Evolutionary conservation across 805 yeast species (phyloP), one percentile per base, ranked within the genome.

Genomic region (Spathaspora girioi): DNA sequence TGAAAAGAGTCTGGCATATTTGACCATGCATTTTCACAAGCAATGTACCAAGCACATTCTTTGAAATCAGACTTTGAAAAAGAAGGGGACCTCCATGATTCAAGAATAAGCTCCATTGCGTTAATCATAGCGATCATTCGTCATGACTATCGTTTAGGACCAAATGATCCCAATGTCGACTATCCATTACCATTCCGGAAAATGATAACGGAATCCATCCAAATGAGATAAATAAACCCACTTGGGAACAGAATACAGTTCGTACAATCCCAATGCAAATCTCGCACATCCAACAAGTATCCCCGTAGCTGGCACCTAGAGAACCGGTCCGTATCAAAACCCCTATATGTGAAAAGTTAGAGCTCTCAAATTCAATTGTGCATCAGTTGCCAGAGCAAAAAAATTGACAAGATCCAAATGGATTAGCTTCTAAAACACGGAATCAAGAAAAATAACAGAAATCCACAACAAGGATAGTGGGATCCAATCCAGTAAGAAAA

Each of bases 91-190:
- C 78, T 79, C 76, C 86, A 81, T 82, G 82, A 74, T 64, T 69
- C 81, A 76, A 83, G 86, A 83, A 85, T 85, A 83, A 86, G 91
- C 91, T 85, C 90, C 91, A 85, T 86, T 84, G 90, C 80, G 91
- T 84, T 84, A 73, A 61, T 63, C 53, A 52, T 50, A 50, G 53
- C 58, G 64, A 66, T 59, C 82, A 84, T 80, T 82, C 83, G 88
- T 80, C 79, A 86, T 84, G 79, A 80, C 91, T 85, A 75, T 84
- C 80, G 85, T 84, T 77, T 82, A 76, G 84, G 77, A 73, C n/a
- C 68, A 63, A 75, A 60, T 56, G 61, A 68, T 73, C 78, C 83
- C 86, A 68, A 54, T 81, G 86, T 87, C 88, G 86, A 84, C 82
- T 60, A 38, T 52, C 27, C 47, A 31, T 27, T 31, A 45, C 38